These are phyloP conservation scores for bread wheat (Triticum aestivum) DNA, from an alignment of 176 grass and related monocot species.

Conservation along the genomic window DNA sequence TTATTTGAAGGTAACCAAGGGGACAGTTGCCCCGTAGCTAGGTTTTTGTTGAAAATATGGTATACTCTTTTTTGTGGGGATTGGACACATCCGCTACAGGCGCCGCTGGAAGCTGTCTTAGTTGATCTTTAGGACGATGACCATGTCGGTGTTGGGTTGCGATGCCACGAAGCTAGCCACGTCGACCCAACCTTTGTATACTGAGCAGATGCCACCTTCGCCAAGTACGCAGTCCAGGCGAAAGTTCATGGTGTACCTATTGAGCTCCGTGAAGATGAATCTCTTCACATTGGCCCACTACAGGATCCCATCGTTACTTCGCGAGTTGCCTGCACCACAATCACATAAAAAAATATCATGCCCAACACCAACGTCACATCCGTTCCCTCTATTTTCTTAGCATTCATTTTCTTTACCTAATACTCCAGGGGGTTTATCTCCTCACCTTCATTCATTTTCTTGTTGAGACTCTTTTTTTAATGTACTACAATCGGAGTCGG, in stretches of 20 bases:
- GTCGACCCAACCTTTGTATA: constrained; percentile 81
- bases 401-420: no score
- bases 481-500: no score
- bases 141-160: constrained; percentile 49
- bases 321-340: constrained; percentile 6
- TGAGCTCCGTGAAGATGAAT: constrained; percentile 70
- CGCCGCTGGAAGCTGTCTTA: constrained; percentile 65
- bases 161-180: constrained; percentile 39
- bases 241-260: constrained; percentile 55
- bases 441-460: no score
- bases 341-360: no score
- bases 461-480: no score
- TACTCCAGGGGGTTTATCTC: no score
- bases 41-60: no score
- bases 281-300: constrained; percentile 52
- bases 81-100: constrained; percentile 54
- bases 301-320: constrained; percentile 58
- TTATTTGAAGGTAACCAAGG: no score
- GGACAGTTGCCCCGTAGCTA: no score
- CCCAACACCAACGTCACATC: no score
- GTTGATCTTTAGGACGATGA: constrained; percentile 83
- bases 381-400: no score
- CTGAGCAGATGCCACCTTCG: constrained; percentile 68
- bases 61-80: no score
- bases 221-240: constrained; percentile 62